phyloP scores from a whole-genome alignment of 768 basidiomycete genomes.

The Cantharellus anzutake region DNA sequence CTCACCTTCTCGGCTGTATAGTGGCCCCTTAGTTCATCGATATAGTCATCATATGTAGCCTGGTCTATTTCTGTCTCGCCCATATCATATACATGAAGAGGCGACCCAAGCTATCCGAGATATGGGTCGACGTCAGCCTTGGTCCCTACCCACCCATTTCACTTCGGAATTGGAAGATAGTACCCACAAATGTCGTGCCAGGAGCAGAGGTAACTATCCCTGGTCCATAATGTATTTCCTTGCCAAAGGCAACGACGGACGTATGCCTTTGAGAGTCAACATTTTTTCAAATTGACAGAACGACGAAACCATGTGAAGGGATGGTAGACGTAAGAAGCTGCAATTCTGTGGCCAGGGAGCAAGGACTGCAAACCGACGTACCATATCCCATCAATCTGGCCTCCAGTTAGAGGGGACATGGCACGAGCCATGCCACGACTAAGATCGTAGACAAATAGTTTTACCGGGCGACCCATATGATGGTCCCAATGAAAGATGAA shows the following conservation, averaged over 20 bases:
- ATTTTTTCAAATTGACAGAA: neutral
- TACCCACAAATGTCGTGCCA: conserved; percentile 50
- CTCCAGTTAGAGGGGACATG: conserved; percentile 66
- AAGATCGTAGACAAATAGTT: conserved; percentile 83
- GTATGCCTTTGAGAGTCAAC: conserved; percentile 49
- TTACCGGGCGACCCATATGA: conserved; percentile 23
- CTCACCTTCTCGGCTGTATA: conserved; percentile 82
- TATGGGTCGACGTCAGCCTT: neutral
- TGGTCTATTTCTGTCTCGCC: conserved; percentile 69
- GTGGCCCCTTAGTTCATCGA: conserved; percentile 49
- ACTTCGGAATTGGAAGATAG: neutral
- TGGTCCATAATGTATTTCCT: conserved; percentile 80
- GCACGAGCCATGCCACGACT: conserved; percentile 69
- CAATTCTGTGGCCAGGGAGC: neutral
- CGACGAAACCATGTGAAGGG: too few relatives aligned
- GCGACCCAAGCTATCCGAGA: conserved; percentile 44
- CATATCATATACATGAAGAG: conserved; percentile 49
- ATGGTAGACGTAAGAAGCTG: too few relatives aligned
- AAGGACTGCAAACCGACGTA: conserved; percentile 17
- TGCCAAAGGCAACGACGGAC: conserved; percentile 68
- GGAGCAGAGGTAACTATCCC: conserved; percentile 58
- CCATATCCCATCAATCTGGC: conserved; percentile 91
- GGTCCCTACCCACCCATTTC: neutral
- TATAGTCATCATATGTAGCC: conserved; percentile 70
- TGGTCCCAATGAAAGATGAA: neutral